Base-by-base conservation (phyloP, 495 filamentous ascomycete genomes). In the Aspergillus affinis region DNA sequence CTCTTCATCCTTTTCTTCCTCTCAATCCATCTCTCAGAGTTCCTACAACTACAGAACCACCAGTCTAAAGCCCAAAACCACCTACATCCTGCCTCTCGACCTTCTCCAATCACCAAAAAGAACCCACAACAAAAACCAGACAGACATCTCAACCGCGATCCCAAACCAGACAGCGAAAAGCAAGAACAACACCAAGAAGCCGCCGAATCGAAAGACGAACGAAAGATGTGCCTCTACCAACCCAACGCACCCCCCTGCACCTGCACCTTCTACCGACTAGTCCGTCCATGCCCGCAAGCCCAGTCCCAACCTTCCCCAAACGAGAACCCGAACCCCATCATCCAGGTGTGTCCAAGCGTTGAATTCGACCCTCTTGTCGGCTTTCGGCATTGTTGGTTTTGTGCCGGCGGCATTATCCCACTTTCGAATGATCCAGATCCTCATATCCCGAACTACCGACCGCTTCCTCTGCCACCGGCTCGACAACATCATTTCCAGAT, bases 241-340 rank as follows among this genome's bases (percentile, higher is more conserved):
- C 63, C 61, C 61, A 68, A 65, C 61, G 59, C 55, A 29, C 58
- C 55, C 1, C 54, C 48, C 55, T 70, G 60, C 58, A 67, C 59
- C 63, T 65, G 66, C 57, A 20, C 55, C 47, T 65, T 63, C 61
- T 50, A 53, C 52, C 63, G 63, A 67, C 61, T 73, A 57, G 26
- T 65, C 69, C 64, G 70, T 59, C 58, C 69, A 30, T 61, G 68
- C 41, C 27, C 58, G 59, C 5, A 51, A 48, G 45, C 54, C 61
- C 23, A 59, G n/a, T 19, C 44, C 48, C 50, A 29, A 48, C 51
- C 51, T 55, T 61, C 58, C 47, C 65, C 57, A 57, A 61, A 18
- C 17, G 12, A 19, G 20, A 65, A 62, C 57, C 57, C 60, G 4
- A 48, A 54, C 23, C 59, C 60, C 45, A 15, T 65, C 13, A 21